phyloP scores from a whole-genome alignment of 2,329 filamentous ascomycete genomes.

The Pseudocercospora macadamiae region DNA sequence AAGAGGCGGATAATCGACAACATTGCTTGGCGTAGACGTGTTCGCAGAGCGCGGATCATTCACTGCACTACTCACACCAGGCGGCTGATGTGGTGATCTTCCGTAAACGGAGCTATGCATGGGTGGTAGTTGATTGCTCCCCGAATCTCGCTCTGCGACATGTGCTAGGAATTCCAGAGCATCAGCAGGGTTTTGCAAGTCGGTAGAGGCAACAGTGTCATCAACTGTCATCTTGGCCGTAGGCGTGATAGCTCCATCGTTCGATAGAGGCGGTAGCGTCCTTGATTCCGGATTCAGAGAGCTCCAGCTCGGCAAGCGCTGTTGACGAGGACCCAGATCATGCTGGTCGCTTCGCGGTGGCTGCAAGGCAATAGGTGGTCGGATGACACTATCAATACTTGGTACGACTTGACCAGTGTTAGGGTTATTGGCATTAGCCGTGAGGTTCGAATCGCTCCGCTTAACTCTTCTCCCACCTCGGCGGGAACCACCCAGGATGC shows the following conservation, averaged over 20 bases:
- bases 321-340: slow-evolving; percentile 23
- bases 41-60: slow-evolving; percentile 10
- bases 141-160: slow-evolving; percentile 37
- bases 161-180: slow-evolving; percentile 39
- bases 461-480: slow-evolving; percentile 38
- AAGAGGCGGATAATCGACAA: slow-evolving; percentile 35
- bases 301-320: slow-evolving; percentile 27
- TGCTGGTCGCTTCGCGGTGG: slow-evolving; percentile 19
- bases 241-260: slow-evolving; percentile 29
- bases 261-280: slow-evolving; percentile 31
- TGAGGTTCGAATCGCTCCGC: slow-evolving; percentile 25
- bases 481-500: slow-evolving; percentile 37
- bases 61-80: slow-evolving; percentile 8
- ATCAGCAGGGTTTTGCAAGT: slow-evolving; percentile 40
- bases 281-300: slow-evolving; percentile 32
- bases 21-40: slow-evolving; percentile 17
- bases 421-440: slow-evolving; percentile 10
- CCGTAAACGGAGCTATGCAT: slow-evolving; percentile 34
- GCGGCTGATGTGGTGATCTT: slow-evolving; percentile 16
- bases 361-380: slow-evolving; percentile 19
- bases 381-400: slow-evolving; percentile 26
- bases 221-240: slow-evolving; percentile 37
- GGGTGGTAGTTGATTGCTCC: slow-evolving; percentile 33
- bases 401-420: slow-evolving; percentile 15
- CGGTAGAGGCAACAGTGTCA: slow-evolving; percentile 36